A percentile compares a stretch with the other conserved stretches of the same genome.
These are phyloP conservation scores for Ophiostoma perfectum DNA, from an alignment of 2,329 filamentous ascomycete genomes.

Conservation along the genomic window DNA sequence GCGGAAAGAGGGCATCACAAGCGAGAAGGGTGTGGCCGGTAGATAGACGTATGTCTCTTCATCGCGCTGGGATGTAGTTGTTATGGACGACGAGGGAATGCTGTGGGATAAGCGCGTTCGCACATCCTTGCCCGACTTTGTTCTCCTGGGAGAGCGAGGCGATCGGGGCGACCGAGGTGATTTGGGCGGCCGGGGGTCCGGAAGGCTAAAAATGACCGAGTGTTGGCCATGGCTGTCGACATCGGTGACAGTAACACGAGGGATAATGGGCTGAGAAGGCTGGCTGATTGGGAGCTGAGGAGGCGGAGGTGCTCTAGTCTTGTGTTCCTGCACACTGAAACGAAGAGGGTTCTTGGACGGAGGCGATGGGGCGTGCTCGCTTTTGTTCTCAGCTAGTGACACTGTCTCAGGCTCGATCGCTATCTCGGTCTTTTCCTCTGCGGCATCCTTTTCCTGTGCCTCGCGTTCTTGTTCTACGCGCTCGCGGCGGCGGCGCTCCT, in stretches of 20 bases:
- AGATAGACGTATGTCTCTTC: constrained; percentile 41
- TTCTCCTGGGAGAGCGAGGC: background rate
- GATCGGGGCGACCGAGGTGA: background rate
- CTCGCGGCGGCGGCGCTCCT: constrained; percentile 20
- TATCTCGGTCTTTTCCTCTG: too few relatives aligned
- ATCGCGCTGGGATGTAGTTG: constrained; percentile 18
- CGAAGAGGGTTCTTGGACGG: constrained; percentile 32
- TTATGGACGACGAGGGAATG: constrained; percentile 16
- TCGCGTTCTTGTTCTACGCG: background rate
- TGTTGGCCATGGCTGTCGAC: constrained; percentile 16
- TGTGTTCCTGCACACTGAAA: constrained; percentile 4
- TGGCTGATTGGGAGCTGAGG: background rate
- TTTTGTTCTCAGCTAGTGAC: background rate
- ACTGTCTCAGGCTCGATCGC: constrained; percentile 1
- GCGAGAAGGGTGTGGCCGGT: constrained; percentile 44
- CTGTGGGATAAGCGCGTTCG: background rate
- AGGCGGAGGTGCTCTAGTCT: background rate
- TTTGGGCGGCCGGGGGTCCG: background rate
- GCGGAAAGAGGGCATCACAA: constrained; percentile 45
- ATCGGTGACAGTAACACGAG: constrained; percentile 35
- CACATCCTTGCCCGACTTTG: background rate
- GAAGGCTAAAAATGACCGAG: constrained; percentile 9
- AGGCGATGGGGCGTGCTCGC: constrained; percentile 31
- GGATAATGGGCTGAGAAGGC: constrained; percentile 36
- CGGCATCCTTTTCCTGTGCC: background rate